Evolutionary conservation across 2,329 filamentous ascomycete genomes (phyloP), one percentile per base, ranked within the genome.

Genomic region (Nothophaeocryptopus gaeumannii): DNA sequence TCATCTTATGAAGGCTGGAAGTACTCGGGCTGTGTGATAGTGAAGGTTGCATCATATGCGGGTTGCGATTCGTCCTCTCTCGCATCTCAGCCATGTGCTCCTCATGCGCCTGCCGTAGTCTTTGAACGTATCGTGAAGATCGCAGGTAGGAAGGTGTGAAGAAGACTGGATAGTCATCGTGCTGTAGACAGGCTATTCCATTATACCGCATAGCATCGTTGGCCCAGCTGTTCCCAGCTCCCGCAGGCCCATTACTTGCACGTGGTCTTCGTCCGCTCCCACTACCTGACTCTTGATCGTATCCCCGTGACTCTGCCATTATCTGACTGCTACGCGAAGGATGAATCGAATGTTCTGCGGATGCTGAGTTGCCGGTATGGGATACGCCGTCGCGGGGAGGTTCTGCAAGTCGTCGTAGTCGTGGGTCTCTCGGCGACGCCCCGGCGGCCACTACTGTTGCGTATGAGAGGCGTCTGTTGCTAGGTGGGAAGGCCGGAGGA

Each of bases 121-220:
- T 84, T 61, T 86, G 80, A 45, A 92, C 82, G 69, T 96, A 91
- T 63, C 83, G 81, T 11, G 89, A 92, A 34, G 82, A 82, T 59
- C 78, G 77, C 38, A 97, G 79, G 70, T 96, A 96, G 5, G 89
- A 90, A 1, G 92, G 92, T 9, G 85, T 79, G 69, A 96, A 90
- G 75, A 92, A 92, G 5, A 59, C 54, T 13, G 58, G 54, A 31
- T 63, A 56, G 36, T 63, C 59, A 5, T 64, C 59, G 32, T 61
- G 58, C 29, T 53, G 46, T 29, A 46, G 38, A 31, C 51, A 60
- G 13, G 50, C 50, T 40, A 57, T 16, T 8, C 53, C 48, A 32
- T 60, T 51, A 48, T 54, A 55, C 10, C 55, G 52, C 39, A 53
- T 42, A n/a, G 51, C 35, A 31, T 62, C 58, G 13, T 37, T 50